Evolutionary conservation across 192 early-diverging fungal species (phyloP).

Genomic region (Gonapodya sp.): DNA sequence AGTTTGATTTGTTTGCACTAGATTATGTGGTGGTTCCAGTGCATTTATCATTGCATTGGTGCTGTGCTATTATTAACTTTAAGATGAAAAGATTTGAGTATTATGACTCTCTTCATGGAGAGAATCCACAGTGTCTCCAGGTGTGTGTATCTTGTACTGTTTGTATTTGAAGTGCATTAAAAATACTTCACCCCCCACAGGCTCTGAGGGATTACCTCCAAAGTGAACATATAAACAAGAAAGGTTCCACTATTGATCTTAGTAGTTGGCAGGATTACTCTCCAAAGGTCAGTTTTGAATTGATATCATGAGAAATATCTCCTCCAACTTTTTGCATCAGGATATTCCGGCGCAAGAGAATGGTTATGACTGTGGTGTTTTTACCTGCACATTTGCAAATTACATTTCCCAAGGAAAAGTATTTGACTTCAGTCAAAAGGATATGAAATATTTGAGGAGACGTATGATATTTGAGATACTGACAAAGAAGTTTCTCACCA

Average conservation of each 20-base stretch:
- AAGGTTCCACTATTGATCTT: slow-evolving; percentile 43
- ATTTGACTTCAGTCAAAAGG: slow-evolving; percentile 61
- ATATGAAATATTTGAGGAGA: slow-evolving; percentile 62
- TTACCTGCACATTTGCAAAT: slow-evolving; percentile 82
- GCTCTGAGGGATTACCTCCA: slow-evolving; percentile 58
- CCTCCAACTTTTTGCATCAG: slow-evolving; percentile 21
- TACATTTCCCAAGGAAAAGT: slow-evolving; percentile 42
- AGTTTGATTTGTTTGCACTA: slow-evolving; percentile 60
- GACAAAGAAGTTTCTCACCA: slow-evolving; percentile 22
- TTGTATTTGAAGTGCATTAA: background rate
- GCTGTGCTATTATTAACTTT: slow-evolving; percentile 54
- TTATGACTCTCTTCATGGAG: slow-evolving; percentile 73
- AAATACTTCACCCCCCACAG: slow-evolving; percentile 21
- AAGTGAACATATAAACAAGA: slow-evolving; percentile 67
- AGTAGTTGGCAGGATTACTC: slow-evolving; percentile 55
- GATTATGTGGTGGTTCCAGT: slow-evolving; percentile 79
- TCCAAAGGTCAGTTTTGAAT: slow-evolving; percentile 27
- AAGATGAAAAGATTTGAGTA: slow-evolving; percentile 52
- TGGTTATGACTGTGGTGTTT: slow-evolving; percentile 91
- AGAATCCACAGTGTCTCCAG: slow-evolving; percentile 39
- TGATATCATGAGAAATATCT: background rate
- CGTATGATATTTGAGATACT: slow-evolving; percentile 72
- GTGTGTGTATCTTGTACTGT: no score
- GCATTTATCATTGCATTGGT: slow-evolving; percentile 71
- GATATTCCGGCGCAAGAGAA: slow-evolving; percentile 77